A percentile compares a stretch with the other conserved stretches of the same genome.
These are phyloP conservation scores for Yamadazyma triangularis DNA, from an alignment of 1,139 yeast genomes.

Conservation along the genomic window DNA sequence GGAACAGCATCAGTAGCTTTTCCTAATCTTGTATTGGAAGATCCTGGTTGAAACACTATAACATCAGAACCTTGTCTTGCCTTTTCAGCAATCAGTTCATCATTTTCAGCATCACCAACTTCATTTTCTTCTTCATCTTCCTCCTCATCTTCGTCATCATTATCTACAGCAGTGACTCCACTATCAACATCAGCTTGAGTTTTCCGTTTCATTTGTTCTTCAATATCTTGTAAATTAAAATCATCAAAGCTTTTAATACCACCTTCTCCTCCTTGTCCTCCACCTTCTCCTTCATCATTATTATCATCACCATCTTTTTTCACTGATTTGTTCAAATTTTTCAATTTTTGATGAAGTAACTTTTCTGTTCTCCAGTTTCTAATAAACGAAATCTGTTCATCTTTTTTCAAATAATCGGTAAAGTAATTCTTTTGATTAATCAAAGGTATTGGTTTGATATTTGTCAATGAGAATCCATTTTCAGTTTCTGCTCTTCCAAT, in stretches of 20 bases:
- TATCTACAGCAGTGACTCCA: slow-evolving; percentile 37
- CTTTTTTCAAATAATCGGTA: slow-evolving; percentile 87
- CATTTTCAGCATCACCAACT: slow-evolving; percentile 49
- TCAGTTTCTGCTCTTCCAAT: slow-evolving; percentile 66
- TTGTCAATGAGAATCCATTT: slow-evolving; percentile 61
- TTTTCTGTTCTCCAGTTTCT: slow-evolving; percentile 54
- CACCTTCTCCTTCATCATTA: neutral
- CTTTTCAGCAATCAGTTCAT: slow-evolving; percentile 37
- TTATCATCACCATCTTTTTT: slow-evolving; percentile 13
- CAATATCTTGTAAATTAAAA: slow-evolving; percentile 37
- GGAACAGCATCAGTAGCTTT: slow-evolving; percentile 83
- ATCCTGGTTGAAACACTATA: slow-evolving; percentile 86
- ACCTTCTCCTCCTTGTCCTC: no score
- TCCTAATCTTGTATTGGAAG: slow-evolving; percentile 73
- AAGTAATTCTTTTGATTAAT: slow-evolving; percentile 94
- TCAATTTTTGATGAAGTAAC: slow-evolving; percentile 29
- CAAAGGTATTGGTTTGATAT: slow-evolving; percentile 62
- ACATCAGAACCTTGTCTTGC: slow-evolving; percentile 57
- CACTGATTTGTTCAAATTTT: slow-evolving; percentile 27
- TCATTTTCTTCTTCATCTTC: slow-evolving; percentile 17
- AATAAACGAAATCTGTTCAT: slow-evolving; percentile 67
- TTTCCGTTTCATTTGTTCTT: slow-evolving; percentile 34
- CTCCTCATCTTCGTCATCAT: slow-evolving; percentile 46
- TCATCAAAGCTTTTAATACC: slow-evolving; percentile 34
- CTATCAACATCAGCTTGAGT: slow-evolving; percentile 15